Evolutionary conservation across 176 grass and related monocot species (phyloP), one percentile per base, ranked within the genome.

Genomic region (Cenchrus fungigraminus): DNA sequence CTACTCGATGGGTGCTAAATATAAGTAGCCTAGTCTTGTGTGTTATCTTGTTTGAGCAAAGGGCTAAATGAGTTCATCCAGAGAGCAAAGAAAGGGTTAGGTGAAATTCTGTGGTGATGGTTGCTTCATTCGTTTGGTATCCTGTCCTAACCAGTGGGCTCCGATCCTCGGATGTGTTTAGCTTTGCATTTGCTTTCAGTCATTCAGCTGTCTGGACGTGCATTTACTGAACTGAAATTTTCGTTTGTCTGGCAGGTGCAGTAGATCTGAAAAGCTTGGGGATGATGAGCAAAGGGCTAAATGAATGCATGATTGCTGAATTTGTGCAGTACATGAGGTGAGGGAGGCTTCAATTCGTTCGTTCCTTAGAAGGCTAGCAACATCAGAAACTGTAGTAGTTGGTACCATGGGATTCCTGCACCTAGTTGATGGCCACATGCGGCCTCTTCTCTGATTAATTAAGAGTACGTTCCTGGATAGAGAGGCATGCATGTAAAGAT

Each of bases 111-210:
- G 40, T 61, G 74, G 13, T 47, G 10, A 67, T 8, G 19, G 6
- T 17, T 78, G 40, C 51, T 68, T 77, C 60, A 25, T 85, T 49
- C 60, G 42, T 85, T 49, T 57, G 64, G 83, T 70, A 37, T 37
- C 73, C 51, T 60, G 34, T 34, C 34, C 34, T 34, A 52, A 60
- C 65, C 16, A 22, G 43, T 34, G 34, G 34, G 34, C 34, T 25
- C 25, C 25, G 25, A 25, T 25, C 25, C 25, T 34, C 34, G 0
- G 60, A 46, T 82, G 40, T 51, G 69, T 63, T 63, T 57, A 73
- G 42, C 42, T 13, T 72, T 46, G n/a, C 20, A 25, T 34, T 32
- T 57, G 60, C 12, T 66, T 46, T 51, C 45, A 15, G 45, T 29
- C 42, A 61, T 61, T 61, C 59, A 25, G 59, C 3, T 83, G 3